Evolutionary conservation across 2,329 filamentous ascomycete species (phyloP), one percentile per base, ranked within the genome.

Genomic region (Hymenoscyphus repandus): DNA sequence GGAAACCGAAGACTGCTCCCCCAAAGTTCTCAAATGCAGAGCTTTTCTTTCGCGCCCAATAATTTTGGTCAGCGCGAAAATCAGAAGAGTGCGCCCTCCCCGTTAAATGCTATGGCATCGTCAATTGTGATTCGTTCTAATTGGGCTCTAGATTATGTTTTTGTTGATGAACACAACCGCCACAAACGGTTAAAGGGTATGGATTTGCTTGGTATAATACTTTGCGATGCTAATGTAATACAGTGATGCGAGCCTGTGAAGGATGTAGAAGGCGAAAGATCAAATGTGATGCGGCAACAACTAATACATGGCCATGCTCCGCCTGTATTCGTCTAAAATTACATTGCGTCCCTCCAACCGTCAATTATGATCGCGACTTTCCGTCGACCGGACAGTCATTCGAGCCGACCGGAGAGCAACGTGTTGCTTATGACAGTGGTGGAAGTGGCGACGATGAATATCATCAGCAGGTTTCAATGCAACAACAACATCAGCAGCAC

Each of bases 81-180:
- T 54, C 88, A 92, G 66, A 92, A 91, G 74, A 92, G 87, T 92
- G 75, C 76, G 85, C 49, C 13, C 38, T 20, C 30, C 40, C 27
- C 20, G 38, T 2, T 4, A 5, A 30, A 32, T 33, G 36, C 6
- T n/a, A 22, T 47, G 27, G 40, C 30, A 22, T 45, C 42, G n/a
- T 40, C 50, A 50, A 31, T 31, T 34, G 27, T 9, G 17, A n/a
- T 30, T 33, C 45, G 17, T 45, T 54, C 68, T 72, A 61, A 73
- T 60, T 51, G 59, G 57, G 15, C 49, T 56, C 48, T 66, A 95
- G 91, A 96, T 69, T 97, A 96, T 87, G 93, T 97, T 63, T 97
- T 97, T 67, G 93, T 97, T 51, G 92, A 97, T 70, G 92, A 97
- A 70, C 93, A 97, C 71, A 97, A 97, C 74, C 86, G 93, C 58